Base-by-base conservation (phyloP, 1,284 basidiomycete genomes). In the Leccinum pachyderme region DNA sequence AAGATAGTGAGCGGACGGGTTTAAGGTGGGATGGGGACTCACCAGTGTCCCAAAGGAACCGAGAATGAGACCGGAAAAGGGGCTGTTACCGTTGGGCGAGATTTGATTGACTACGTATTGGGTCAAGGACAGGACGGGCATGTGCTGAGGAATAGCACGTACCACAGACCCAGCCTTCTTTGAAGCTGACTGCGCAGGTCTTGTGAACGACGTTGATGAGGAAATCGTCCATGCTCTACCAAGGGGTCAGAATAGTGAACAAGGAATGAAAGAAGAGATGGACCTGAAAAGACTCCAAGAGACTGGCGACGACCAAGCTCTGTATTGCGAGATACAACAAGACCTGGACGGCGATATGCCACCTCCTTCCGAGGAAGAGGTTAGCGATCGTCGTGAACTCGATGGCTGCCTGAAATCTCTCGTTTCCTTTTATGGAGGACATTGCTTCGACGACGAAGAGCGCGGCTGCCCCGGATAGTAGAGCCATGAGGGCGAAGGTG, bases 371-470 rank as follows among this genome's bases (percentile, higher is more conserved):
- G 18, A 68, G 48, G 45, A 68, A 68, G 45, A 67, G 63, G 44
- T 66, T 56, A 3, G 63, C 64, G 24, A 65, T 60, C 1, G 63
- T 65, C 4, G 63, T 65, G 49, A 65, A 65, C 37, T 65, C 65
- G 41, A 65, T 55, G 7, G 65, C 62, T 1, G 63, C 63, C 43
- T 64, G 51, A 18, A 66, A 65, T 1, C 8, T 15, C 45, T 65
- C 65, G 8, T 65, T 65, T 47, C 63, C 63, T 52, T 65, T 61
- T 52, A 65, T 65, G 39, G 63, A 65, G 1, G 63, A 64, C 63
- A 65, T 65, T n/a, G 13, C 37, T 53, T 65, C 63, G 25, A 68
- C 51, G 29, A 68, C 13, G 24, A 65, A 62, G 5, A 68, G 52
- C 0, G 63, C 56, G 1, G 65, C 63, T 27, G 53, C 25, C 28